Evolutionary conservation across 352 stramenopile genomes (phyloP).

Genomic region (Pythium aphanidermatum): DNA sequence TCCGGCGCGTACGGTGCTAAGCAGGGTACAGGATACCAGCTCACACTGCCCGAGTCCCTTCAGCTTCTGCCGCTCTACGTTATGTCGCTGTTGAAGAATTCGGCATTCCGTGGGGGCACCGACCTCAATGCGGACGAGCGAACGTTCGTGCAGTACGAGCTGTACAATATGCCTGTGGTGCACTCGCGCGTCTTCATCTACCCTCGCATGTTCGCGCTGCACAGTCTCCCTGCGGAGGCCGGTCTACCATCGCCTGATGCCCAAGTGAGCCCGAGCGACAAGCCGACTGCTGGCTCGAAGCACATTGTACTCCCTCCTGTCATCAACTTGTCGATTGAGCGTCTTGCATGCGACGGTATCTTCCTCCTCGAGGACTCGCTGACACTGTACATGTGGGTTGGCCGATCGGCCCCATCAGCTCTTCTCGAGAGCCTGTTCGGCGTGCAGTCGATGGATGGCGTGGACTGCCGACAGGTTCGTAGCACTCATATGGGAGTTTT

Average conservation of each 20-base stretch:
- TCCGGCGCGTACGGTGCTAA: constrained; percentile 69
- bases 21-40: constrained; percentile 61
- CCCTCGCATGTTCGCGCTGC: constrained; percentile 94
- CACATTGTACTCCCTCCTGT: constrained; percentile 86
- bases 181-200: constrained; percentile 95
- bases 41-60: constrained; percentile 88
- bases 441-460: constrained; percentile 89
- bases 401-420: constrained; percentile 76
- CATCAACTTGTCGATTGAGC: constrained; percentile 94
- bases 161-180: constrained; percentile 93
- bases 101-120: constrained; percentile 93
- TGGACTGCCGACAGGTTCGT: constrained; percentile 85
- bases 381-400: constrained; percentile 96
- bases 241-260: constrained; percentile 72
- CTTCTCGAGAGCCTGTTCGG: constrained; percentile 94
- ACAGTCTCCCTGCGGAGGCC: constrained; percentile 87
- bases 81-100: constrained; percentile 98
- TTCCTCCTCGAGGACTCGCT: constrained; percentile 97
- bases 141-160: constrained; percentile 87
- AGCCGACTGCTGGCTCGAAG: constrained; percentile 52
- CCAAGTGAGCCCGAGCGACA: constrained; percentile 25
- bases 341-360: constrained; percentile 90
- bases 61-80: constrained; percentile 95
- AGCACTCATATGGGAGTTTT: too few species aligned
- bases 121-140: constrained; percentile 97